Evolutionary conservation across 2,329 filamentous ascomycete genomes (phyloP), one percentile per base, ranked within the genome.

Genomic region (Chrysoporthe deuterocubensis): DNA sequence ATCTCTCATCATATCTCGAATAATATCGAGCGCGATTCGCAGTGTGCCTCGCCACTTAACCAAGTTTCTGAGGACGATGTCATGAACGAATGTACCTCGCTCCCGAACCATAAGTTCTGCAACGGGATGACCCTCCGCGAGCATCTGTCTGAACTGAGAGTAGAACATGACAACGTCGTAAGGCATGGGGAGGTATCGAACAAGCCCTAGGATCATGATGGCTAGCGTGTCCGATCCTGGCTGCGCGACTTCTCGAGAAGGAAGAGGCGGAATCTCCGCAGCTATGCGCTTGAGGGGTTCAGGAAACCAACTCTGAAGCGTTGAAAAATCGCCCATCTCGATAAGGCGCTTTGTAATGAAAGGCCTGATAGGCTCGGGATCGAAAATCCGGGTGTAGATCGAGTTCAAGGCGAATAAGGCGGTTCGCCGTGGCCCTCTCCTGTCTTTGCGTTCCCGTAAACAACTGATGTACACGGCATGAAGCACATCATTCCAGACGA

Each of bases 401-500:
- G 79, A 77, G 5, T 87, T 74, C 83, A 87, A 83, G 0, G 80
- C 76, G 48, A 75, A 75, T 73, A 88, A 81, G n/a, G 80, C 70
- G 67, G 73, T 76, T 40, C 66, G 54, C 9, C 59, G 52, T 18
- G 46, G 59, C 40, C 60, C 59, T 73, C 64, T 71, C 74, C 32
- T 77, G 72, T 70, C 71, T 46, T 74, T 74, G 1, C 74, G 74
- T 71, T 87, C 84, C 64, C 76, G 75, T 48, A 81, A 76, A 2
- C 79, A 79, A 61, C 83, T 78, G 64, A 79, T 75, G 65, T 83
- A 83, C 9, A 89, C 79, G 26, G 82, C 76, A 72, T 89, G 83
- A 32, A 90, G 75, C 21, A 86, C 71, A 71, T 87, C 85, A 70
- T 84, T 84, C 66, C 82, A 79, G 69, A 87, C 79, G 57, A 83